Conservation (phyloP, 768 basidiomycete genomes). For the Chalciporus pseudorubinellus region DNA sequence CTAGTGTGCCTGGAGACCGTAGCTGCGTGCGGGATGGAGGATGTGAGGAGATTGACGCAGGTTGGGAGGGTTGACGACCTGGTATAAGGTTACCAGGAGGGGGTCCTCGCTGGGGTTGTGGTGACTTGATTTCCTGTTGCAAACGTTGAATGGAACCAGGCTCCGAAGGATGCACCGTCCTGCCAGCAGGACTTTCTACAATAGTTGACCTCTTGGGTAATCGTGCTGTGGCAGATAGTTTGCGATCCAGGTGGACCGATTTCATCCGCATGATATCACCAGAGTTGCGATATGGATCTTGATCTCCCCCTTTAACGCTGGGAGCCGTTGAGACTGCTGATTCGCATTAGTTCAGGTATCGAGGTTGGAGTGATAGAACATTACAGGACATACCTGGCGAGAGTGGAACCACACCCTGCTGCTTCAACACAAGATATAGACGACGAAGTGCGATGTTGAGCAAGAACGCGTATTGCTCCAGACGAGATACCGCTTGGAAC, state of each 20-base stretch:
- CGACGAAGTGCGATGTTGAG: constrained; percentile 93
- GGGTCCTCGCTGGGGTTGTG: constrained; percentile 41
- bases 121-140: constrained; percentile 39
- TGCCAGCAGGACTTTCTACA: constrained; percentile 90
- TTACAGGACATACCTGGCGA: constrained; percentile 59
- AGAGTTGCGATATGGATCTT: constrained; percentile 83
- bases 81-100: constrained; percentile 36
- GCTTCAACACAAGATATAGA: constrained; percentile 82
- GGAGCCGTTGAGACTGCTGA: constrained; percentile 33
- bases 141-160: constrained; percentile 45
- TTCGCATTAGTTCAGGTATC: constrained; percentile 9
- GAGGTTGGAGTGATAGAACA: constrained; percentile 2
- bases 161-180: constrained; percentile 75
- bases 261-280: constrained; percentile 93
- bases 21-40: constrained; percentile 38
- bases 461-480: constrained; percentile 97
- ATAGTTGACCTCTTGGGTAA: constrained; percentile 93
- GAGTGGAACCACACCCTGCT: constrained; percentile 85
- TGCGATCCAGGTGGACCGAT: constrained; percentile 91
- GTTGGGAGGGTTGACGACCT: constrained; percentile 35
- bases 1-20: constrained; percentile 38
- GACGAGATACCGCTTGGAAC: constrained; percentile 87
- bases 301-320: constrained; percentile 38
- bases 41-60: constrained; percentile 30
- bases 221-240: constrained; percentile 89